Evolutionary conservation across 2,329 filamentous ascomycete species (phyloP).

Genomic region (Sarocladium kiliense): DNA sequence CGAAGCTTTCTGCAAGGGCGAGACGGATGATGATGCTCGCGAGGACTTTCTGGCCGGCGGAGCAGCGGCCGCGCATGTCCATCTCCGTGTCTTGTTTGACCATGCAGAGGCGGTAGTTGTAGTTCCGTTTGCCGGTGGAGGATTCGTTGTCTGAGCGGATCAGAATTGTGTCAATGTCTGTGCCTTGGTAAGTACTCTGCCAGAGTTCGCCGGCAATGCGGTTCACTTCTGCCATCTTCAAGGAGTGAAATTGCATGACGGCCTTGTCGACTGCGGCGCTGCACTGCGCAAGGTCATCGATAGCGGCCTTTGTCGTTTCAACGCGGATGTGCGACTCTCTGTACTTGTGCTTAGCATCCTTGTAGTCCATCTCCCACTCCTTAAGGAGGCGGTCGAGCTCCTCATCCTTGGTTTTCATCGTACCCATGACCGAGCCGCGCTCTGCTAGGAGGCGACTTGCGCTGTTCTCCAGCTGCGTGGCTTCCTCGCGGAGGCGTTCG

Average conservation of each 20-base stretch:
- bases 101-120: slow-evolving; percentile 99
- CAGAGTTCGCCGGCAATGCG: slow-evolving; percentile 92
- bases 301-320: slow-evolving; percentile 85
- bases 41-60: slow-evolving; percentile 92
- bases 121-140: slow-evolving; percentile 66
- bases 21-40: slow-evolving; percentile 97
- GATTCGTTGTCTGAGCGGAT: slow-evolving; percentile 89
- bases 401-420: slow-evolving; percentile 55
- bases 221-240: slow-evolving; percentile 99
- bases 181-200: slow-evolving; percentile 94
- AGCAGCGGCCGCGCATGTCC: slow-evolving; percentile 98
- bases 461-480: slow-evolving; percentile 58
- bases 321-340: slow-evolving; percentile 86
- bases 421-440: slow-evolving; percentile 67
- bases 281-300: slow-evolving; percentile 84
- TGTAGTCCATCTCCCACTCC: slow-evolving; percentile 84
- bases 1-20: slow-evolving; percentile 93
- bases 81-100: slow-evolving; percentile 95
- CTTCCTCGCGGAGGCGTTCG: slow-evolving; percentile 66
- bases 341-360: slow-evolving; percentile 73
- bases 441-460: slow-evolving; percentile 68
- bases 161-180: slow-evolving; percentile 92
- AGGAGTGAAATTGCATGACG: slow-evolving; percentile 91
- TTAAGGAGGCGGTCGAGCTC: slow-evolving; percentile 66
- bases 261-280: slow-evolving; percentile 83